Conservation (phyloP, 441 rosid species). For the Capsella rubella region DNA sequence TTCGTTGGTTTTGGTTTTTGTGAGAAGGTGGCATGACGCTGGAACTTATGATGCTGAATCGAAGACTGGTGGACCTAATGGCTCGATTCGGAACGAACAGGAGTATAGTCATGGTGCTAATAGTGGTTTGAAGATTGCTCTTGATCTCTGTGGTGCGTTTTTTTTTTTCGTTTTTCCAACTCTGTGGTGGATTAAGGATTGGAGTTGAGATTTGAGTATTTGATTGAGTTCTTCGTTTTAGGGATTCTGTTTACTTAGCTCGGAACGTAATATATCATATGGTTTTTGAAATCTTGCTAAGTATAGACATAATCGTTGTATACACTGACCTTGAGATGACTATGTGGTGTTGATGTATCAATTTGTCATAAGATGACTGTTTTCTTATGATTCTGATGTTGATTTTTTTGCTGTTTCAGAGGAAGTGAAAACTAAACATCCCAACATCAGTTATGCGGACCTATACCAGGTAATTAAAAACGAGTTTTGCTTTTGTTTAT, state of each 20-base stretch:
- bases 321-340: background rate
- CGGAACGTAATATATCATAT: too few species aligned
- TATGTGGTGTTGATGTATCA: conserved; percentile 1
- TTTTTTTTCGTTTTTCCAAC: background rate
- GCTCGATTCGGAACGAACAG: conserved; percentile 89
- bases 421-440: conserved; percentile 78
- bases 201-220: background rate
- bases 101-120: conserved; percentile 78
- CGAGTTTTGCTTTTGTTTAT: background rate
- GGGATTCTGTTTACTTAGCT: background rate
- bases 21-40: conserved; percentile 91
- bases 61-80: conserved; percentile 91
- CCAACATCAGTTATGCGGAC: conserved; percentile 82
- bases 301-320: background rate
- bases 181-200: background rate
- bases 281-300: too few species aligned
- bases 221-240: background rate
- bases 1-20: too few species aligned
- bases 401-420: conserved; percentile 53
- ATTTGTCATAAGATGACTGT: background rate
- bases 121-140: conserved; percentile 81
- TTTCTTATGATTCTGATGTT: background rate
- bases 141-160: conserved; percentile 75
- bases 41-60: conserved; percentile 80
- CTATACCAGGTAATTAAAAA: conserved; percentile 66